Conservation (phyloP, 2,329 filamentous ascomycete species). For the Ceratocystis destructans region DNA sequence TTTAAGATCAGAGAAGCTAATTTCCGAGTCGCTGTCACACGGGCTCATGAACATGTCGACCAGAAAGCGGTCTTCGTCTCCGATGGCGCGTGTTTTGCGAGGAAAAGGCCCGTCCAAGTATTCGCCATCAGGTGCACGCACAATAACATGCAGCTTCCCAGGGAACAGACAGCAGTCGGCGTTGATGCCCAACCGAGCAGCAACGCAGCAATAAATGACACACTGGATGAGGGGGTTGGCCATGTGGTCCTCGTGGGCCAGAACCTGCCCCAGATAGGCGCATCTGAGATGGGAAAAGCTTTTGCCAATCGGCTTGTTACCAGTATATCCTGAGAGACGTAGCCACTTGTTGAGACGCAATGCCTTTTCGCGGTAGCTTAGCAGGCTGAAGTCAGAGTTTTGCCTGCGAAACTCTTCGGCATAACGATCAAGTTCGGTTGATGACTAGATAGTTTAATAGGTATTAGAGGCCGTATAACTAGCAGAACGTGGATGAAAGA, state of each 20-base stretch:
- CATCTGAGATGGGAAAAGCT: conserved; percentile 14
- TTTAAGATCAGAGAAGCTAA: conserved; percentile 45
- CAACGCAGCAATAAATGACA: conserved; percentile 73
- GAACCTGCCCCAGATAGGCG: conserved; percentile 53
- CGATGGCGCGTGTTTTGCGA: background rate
- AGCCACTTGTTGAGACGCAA: conserved; percentile 56
- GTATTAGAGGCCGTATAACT: background rate
- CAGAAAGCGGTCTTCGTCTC: conserved; percentile 23
- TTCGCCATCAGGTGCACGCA: conserved; percentile 46
- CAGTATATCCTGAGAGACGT: conserved; percentile 51
- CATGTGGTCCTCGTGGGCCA: conserved; percentile 58
- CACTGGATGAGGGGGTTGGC: conserved; percentile 78
- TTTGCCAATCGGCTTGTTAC: conserved; percentile 36
- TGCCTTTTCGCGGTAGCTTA: conserved; percentile 55
- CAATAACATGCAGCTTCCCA: conserved; percentile 70
- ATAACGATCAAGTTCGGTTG: conserved; percentile 49
- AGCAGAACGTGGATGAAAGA: too few species aligned
- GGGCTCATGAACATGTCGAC: conserved; percentile 68
- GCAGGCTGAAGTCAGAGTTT: conserved; percentile 38
- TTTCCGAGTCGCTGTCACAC: conserved; percentile 56
- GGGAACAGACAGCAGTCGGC: conserved; percentile 72
- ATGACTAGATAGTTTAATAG: conserved; percentile 34
- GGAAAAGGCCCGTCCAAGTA: conserved; percentile 41
- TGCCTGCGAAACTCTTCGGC: conserved; percentile 41
- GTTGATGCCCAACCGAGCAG: conserved; percentile 57